Evolutionary conservation across 257 asterid genomes (phyloP), one percentile per base, ranked within the genome.

Genomic region (Osmanthus fragrans): DNA sequence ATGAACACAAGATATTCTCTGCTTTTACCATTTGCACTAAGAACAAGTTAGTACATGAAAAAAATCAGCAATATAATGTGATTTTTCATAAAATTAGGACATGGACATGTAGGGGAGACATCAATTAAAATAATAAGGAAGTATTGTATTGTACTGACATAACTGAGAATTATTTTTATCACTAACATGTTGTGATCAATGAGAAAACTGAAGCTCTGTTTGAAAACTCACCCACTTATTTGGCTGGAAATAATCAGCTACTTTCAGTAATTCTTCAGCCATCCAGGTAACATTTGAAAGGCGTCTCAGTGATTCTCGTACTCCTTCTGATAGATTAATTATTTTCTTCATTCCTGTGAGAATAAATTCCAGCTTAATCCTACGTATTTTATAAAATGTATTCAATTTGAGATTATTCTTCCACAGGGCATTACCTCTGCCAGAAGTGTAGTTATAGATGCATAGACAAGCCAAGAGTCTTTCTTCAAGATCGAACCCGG

Each of bases 1-100:
- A 80, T 94, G 99, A 45, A 91, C 98, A 30, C 99, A 92, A 7
- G 99, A 94, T 88, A 94, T 94, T 71, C 97, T 90, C 99, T 94
- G 96, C 83, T 80, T 72, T 80, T 65, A 51, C 42, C 83, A 58
- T 83, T 49, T 13, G 49, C 29, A 68, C 67, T 72, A 74, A 74
- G 30, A 67, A n/a, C 77, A 33, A 42, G 58, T 78, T 63, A 51
- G 37, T 58, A 73, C 16, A 3, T 19, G n/a, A 11, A 11, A 27
- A 27, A 16, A 30, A 16, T 29, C 2, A 0, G 13, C 66, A 21
- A 9, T 21, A 58, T 21, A 21, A 39, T 7, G 45, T 15, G 51
- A 45, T 45, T 45, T 42, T 45, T 45, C 51, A 45, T 39, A 15
- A 45, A 45, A 45, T 37, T 18, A 72, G 27, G 34, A 11, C 39